These are phyloP conservation scores for Boechera divaricarpa DNA, from an alignment of 345 rosid species.

Conservation along the genomic window DNA sequence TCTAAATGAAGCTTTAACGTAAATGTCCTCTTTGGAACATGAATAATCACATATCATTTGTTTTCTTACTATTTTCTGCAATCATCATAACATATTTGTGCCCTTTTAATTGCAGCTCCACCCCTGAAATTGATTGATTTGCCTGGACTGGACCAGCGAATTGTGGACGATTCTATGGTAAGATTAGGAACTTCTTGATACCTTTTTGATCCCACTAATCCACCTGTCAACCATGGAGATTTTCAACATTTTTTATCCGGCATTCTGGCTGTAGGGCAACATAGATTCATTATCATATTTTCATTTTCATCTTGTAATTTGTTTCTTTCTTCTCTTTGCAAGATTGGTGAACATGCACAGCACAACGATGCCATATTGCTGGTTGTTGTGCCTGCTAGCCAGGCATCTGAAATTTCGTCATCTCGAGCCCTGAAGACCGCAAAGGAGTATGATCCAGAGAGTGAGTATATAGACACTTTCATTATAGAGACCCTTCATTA, in stretches of 20 bases:
- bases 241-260: background rate
- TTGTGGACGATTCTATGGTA: constrained; percentile 90
- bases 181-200: constrained; percentile 38
- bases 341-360: constrained; percentile 78
- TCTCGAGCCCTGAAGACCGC: constrained; percentile 85
- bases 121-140: constrained; percentile 87
- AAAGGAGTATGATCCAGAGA: constrained; percentile 86
- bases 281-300: constrained; percentile 20
- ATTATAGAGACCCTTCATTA: constrained; percentile 11
- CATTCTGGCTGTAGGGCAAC: constrained; percentile 23
- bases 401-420: constrained; percentile 89
- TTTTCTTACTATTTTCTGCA: constrained; percentile 6
- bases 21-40: constrained; percentile 17
- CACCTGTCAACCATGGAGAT: constrained; percentile 6
- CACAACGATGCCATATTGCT: constrained; percentile 93
- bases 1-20: constrained; percentile 12
- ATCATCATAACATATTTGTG: constrained; percentile 28
- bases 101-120: constrained; percentile 68
- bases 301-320: constrained; percentile 18
- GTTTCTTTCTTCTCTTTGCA: constrained; percentile 27
- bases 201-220: constrained; percentile 25
- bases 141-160: constrained; percentile 95
- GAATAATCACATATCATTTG: background rate
- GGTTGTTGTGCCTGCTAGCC: constrained; percentile 86
- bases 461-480: constrained; percentile 52